Conservation (phyloP, 2,329 filamentous ascomycete genomes). For the Paraphoma sp. region DNA sequence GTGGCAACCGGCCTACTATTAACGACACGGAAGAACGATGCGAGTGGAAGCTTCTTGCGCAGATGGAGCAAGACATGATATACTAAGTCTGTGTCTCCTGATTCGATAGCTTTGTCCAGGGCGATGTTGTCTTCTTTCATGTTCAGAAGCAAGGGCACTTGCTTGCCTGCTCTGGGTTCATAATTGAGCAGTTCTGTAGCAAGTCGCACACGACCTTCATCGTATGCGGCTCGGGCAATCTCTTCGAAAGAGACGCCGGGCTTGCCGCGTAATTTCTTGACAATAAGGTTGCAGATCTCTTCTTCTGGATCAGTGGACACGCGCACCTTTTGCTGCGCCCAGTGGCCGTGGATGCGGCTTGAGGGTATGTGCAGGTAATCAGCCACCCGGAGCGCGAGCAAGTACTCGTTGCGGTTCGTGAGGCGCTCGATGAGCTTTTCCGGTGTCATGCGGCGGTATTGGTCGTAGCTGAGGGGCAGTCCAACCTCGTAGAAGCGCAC, state of each 20-base stretch:
- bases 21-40: conserved; percentile 90
- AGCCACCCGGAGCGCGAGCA: conserved; percentile 86
- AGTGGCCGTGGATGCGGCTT: conserved; percentile 92
- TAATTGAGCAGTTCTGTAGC: conserved; percentile 92
- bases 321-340: conserved; percentile 94
- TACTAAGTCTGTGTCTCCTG: conserved; percentile 92
- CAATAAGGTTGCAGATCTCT: conserved; percentile 82
- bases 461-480: conserved; percentile 88
- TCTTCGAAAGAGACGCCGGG: conserved; percentile 94
- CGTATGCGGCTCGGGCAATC: conserved; percentile 90
- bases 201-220: conserved; percentile 87
- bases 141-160: conserved; percentile 88
- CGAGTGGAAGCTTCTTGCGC: conserved; percentile 87
- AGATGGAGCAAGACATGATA: conserved; percentile 86
- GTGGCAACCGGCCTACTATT: conserved; percentile 85
- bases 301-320: conserved; percentile 86
- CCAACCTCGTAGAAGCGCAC: conserved; percentile 91
- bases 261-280: conserved; percentile 85
- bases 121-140: conserved; percentile 97
- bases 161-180: conserved; percentile 91
- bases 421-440: conserved; percentile 86
- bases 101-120: conserved; percentile 94
- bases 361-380: conserved; percentile 85
- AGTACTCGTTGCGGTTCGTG: conserved; percentile 87
- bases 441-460: conserved; percentile 88